phyloP scores from a whole-genome alignment of 306 rosid species.

The Hippophae tibetana region DNA sequence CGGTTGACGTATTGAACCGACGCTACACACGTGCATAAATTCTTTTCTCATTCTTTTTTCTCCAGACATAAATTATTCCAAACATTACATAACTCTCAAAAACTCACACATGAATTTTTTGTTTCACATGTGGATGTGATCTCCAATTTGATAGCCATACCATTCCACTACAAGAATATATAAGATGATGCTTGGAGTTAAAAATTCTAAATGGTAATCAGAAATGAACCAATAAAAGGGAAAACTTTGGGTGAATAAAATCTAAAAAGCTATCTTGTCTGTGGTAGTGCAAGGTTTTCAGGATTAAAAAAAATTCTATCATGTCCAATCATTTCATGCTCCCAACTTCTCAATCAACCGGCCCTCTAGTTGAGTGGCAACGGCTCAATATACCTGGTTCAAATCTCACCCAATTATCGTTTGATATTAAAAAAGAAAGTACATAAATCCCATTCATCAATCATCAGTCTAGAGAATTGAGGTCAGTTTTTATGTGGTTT shows the following conservation, averaged over 20 bases:
- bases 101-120: not conserved
- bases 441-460: not conserved
- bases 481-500: slow-evolving; percentile 3
- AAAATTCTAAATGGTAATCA: not conserved
- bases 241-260: not conserved
- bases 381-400: too few species aligned
- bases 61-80: too few species aligned
- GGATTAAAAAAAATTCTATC: not conserved
- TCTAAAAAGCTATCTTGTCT: not conserved
- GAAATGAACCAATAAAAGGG: not conserved
- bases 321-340: not conserved
- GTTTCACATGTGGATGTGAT: not conserved
- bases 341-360: not conserved
- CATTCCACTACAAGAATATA: not conserved
- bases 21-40: too few species aligned
- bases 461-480: not conserved
- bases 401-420: too few species aligned
- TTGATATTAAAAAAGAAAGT: too few species aligned
- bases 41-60: too few species aligned
- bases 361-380: too few species aligned
- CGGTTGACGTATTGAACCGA: too few species aligned
- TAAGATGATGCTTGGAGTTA: not conserved
- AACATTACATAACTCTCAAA: too few species aligned
- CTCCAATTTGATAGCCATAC: slow-evolving; percentile 1
- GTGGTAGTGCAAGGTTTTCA: not conserved